phyloP scores from a whole-genome alignment of 139 green algal genomes.

The Asterochloris erici region DNA sequence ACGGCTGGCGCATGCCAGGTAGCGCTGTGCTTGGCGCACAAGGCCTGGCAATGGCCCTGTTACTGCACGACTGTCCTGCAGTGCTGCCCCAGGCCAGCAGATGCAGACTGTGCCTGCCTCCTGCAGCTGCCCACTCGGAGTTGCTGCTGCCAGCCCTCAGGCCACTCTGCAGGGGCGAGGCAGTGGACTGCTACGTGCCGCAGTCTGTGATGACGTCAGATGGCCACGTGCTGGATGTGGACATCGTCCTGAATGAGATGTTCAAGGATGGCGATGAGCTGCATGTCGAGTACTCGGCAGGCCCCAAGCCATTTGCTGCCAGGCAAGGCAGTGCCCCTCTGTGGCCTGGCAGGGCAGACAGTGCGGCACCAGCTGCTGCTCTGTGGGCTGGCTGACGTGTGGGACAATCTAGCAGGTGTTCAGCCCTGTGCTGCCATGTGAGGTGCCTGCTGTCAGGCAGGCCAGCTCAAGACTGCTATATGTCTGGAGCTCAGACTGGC shows the following conservation, averaged over 20 bases:
- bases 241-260: slow-evolving; percentile 75
- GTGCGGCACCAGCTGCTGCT: background rate
- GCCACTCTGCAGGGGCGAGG: slow-evolving; percentile 39
- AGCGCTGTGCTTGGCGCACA: slow-evolving; percentile 25
- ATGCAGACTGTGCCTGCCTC: background rate
- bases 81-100: too few species aligned
- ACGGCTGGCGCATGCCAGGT: slow-evolving; percentile 52
- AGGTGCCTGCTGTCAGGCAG: too few species aligned
- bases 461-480: too few species aligned
- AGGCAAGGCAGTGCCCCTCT: slow-evolving; percentile 26
- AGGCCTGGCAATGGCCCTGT: too few species aligned
- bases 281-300: slow-evolving; percentile 64
- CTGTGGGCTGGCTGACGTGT: too few species aligned
- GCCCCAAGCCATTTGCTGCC: slow-evolving; percentile 50
- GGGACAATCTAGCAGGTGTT: too few species aligned
- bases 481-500: too few species aligned
- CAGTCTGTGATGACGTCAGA: slow-evolving; percentile 66
- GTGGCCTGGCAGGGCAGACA: background rate
- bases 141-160: background rate
- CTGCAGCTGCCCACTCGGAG: background rate
- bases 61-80: background rate
- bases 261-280: slow-evolving; percentile 59
- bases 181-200: slow-evolving; percentile 59
- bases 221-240: slow-evolving; percentile 57
- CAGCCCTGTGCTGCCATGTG: too few species aligned